A percentile compares a stretch with the other conserved stretches of the same genome.
Conservation (phyloP, 2,329 filamentous ascomycete species). For the Amauroascus verrucosus region DNA sequence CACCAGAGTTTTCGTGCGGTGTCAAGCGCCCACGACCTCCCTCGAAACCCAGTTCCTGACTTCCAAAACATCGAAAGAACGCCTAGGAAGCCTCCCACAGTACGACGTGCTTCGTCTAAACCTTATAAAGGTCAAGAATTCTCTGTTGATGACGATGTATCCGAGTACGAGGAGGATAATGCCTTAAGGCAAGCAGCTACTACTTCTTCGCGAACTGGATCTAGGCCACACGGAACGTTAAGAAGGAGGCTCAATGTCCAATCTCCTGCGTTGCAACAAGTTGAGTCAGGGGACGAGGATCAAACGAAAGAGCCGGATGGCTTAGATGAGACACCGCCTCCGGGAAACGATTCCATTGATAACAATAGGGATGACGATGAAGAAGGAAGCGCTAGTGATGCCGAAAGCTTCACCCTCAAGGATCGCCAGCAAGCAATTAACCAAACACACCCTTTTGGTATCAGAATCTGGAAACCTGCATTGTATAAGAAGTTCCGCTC, state of each 20-base stretch:
- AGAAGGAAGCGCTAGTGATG: constrained; percentile 69
- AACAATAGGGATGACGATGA: constrained; percentile 52
- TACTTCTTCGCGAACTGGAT: constrained; percentile 28
- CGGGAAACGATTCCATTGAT: constrained; percentile 39
- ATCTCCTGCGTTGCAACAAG: constrained; percentile 25
- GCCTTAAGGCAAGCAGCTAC: constrained; percentile 15
- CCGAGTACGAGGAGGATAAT: constrained; percentile 63
- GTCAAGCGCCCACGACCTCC: constrained; percentile 20
- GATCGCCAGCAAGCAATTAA: constrained; percentile 97
- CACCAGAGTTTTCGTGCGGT: neutral
- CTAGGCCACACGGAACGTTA: constrained; percentile 32
- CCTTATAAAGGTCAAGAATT: constrained; percentile 78
- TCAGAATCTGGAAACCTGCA: constrained; percentile 96
- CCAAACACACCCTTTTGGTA: constrained; percentile 96
- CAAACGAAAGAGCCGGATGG: constrained; percentile 27
- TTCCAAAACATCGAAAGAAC: constrained; percentile 36
- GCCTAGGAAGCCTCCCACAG: constrained; percentile 58
- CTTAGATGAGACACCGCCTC: constrained; percentile 12
- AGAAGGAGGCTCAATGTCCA: constrained; percentile 30
- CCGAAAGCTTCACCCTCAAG: constrained; percentile 95
- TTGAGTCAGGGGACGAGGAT: constrained; percentile 31
- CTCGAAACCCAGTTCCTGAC: constrained; percentile 38
- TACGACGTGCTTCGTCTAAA: constrained; percentile 65
- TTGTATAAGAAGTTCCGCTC: constrained; percentile 96
- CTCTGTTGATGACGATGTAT: constrained; percentile 77